Percentiles rank a stretch among this genome's conserved stretches.
These are phyloP conservation scores for Lyophyllum semitale DNA, from an alignment of 768 basidiomycete genomes.

Conservation along the genomic window DNA sequence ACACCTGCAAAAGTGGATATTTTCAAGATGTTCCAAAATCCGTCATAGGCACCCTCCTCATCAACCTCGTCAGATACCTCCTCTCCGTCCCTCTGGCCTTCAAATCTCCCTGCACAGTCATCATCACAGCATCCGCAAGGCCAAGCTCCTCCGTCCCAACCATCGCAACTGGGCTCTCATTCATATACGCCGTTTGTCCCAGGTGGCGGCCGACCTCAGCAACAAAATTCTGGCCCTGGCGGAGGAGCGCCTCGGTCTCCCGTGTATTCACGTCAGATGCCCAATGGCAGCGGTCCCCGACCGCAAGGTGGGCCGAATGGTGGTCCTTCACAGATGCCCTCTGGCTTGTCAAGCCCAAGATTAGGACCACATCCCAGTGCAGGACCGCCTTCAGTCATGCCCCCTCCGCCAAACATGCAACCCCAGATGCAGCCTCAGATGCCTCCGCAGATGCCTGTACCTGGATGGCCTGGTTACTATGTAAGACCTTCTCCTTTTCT, in stretches of 20 bases:
- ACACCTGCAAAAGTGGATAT: constrained; percentile 54
- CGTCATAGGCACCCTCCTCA: constrained; percentile 46
- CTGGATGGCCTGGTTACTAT: constrained; percentile 53
- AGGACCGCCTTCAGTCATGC: constrained; percentile 53
- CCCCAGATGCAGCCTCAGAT: constrained; percentile 41
- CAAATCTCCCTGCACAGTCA: constrained; percentile 53
- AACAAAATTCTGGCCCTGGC: constrained; percentile 46
- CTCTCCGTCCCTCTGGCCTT: constrained; percentile 58
- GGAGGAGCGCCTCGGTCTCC: constrained; percentile 66
- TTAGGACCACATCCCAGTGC: constrained; percentile 60
- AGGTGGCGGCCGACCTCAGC: constrained; percentile 38
- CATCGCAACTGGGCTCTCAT: constrained; percentile 44
- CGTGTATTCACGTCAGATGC: constrained; percentile 59
- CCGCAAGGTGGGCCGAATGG: constrained; percentile 61
- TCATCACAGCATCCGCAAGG: constrained; percentile 34
- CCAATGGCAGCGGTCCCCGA: constrained; percentile 61
- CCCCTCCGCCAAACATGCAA: constrained; percentile 41
- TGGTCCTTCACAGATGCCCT: constrained; percentile 48
- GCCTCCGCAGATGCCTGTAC: constrained; percentile 40
- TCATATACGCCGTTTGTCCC: constrained; percentile 53
- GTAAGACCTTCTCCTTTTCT: constrained; percentile 40
- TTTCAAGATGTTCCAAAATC: constrained; percentile 62
- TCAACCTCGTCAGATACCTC: constrained; percentile 55
- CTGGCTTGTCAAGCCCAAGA: constrained; percentile 68
- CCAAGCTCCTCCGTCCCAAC: constrained; percentile 40